These are phyloP conservation scores for Taiwanofungus camphoratus DNA, from an alignment of 1,284 basidiomycete genomes.

Conservation along the genomic window DNA sequence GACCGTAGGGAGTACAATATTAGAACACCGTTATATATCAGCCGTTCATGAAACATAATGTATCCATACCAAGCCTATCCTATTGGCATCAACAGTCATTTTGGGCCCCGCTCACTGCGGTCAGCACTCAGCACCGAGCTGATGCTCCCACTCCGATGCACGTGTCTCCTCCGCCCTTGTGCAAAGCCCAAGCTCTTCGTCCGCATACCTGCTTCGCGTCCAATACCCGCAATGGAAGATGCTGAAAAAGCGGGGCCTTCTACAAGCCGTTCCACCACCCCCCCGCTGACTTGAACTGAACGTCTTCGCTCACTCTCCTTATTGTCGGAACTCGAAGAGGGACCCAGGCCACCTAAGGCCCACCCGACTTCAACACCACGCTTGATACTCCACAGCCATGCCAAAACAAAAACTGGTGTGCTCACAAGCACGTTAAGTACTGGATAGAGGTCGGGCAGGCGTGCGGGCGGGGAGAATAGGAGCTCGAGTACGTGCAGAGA, in stretches of 20 bases:
- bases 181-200: slow-evolving; percentile 17
- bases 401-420: slow-evolving; percentile 70
- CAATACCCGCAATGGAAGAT: not conserved
- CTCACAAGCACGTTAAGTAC: slow-evolving; percentile 84
- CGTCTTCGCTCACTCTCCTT: not conserved
- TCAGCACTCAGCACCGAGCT: slow-evolving; percentile 5
- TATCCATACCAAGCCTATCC: too few relatives aligned
- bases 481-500: slow-evolving; percentile 63
- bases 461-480: slow-evolving; percentile 53
- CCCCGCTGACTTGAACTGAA: not conserved
- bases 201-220: slow-evolving; percentile 11
- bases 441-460: slow-evolving; percentile 82
- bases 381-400: slow-evolving; percentile 77
- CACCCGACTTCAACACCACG: slow-evolving; percentile 62
- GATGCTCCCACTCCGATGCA: slow-evolving; percentile 6
- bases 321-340: slow-evolving; percentile 9
- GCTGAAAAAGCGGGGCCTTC: slow-evolving; percentile 1
- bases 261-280: not conserved
- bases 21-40: too few relatives aligned
- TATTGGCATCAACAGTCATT: too few relatives aligned
- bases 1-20: too few relatives aligned
- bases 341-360: slow-evolving; percentile 47
- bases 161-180: slow-evolving; percentile 13
- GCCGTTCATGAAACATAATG: too few relatives aligned
- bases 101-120: too few relatives aligned